Evolutionary conservation across 2,329 filamentous ascomycete genomes (phyloP), one percentile per base, ranked within the genome.

Genomic region (Aaosphaeria arxii): DNA sequence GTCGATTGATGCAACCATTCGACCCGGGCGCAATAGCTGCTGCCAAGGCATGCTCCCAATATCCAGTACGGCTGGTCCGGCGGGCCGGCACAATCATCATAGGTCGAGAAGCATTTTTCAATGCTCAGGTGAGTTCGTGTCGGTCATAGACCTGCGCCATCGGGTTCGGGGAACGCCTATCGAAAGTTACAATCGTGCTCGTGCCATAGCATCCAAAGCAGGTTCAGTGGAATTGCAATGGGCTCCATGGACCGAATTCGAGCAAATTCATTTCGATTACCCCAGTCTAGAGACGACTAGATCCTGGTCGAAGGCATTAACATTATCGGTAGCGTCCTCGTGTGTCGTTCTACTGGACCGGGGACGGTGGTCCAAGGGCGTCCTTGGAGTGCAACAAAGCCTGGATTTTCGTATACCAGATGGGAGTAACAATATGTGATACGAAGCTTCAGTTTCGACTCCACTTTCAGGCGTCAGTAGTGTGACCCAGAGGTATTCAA

Each of bases 11-110:
- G 45, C 44, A 44, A 56, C 46, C 51, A 52, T 51, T 49, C 32
- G 45, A 45, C 52, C 48, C 55, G 58, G 50, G 30, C 49, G 49
- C 17, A 52, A 59, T 54, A 62, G 51, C 53, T 56, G 43, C 43
- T 50, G 64, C 65, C 62, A 68, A 70, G 65, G 17, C 35, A 24
- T 30, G 44, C 31, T 46, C 51, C 48, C 51, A 68, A 67, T 69
- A 66, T 69, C 48, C 49, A 62, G 54, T 62, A 64, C 66, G 63
- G 55, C 41, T 63, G 59, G 63, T 56, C 59, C 62, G 62, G 58
- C 59, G 59, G 60, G 55, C 59, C 61, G 59, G 50, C 55, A 46
- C 41, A 24, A 24, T 48, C 52, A 42, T 58, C 55, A 62, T 58
- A 60, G 60, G 62, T 59, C 51, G 44, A 61, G 51, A 60, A 46